Base-by-base conservation (phyloP, 2,329 filamentous ascomycete species). In the Ascochyta pisi region DNA sequence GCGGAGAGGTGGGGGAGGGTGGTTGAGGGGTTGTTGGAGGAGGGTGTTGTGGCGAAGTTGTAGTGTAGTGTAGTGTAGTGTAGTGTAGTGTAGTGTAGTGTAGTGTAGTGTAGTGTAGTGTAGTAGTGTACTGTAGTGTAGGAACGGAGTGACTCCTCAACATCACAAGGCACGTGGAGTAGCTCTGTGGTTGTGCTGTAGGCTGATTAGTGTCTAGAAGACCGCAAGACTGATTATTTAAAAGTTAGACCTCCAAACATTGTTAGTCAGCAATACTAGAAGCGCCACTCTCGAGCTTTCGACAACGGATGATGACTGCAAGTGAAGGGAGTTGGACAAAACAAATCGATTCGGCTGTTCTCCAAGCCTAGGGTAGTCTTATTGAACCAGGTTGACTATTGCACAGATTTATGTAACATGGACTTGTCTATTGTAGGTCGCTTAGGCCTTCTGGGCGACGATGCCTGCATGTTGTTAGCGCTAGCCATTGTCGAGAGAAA, bases 391-490 rank as follows among this genome's bases (percentile, higher is more conserved):
- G 61, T 66, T 69, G 70, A 72, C 73, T 76, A 75, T 75, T 73
- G 74, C 73, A 76, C 73, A 75, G 65, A 61, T 73, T 68, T 75
- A 75, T 76, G 62, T 75, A 74, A 76, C 73, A 76, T 68, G 65
- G 63, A 67, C 50, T 68, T 68, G 64, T 57, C 64, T 63, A 66
- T 48, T 62, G 52, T 60, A 59, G 62, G 64, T 57, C 63, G 67
- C 61, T 69, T 73, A 75, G 73, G 73, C 71, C 71, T 75, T 76
- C 62, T 73, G 70, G 52, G 73, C 46, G 58, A 76, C 70, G 59
- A 76, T 76, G 59, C 71, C 74, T 76, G 47, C 5, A 37, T 13
- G 1, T 9, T 41, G 54, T 74, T 64, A 74, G 67, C 19, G 19
- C 19, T 19, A 19, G 19, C 19, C 19, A 19, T 19, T 19, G 19